Evolutionary conservation across 2,329 filamentous ascomycete genomes (phyloP).

Genomic region (Botryotinia narcissicola): DNA sequence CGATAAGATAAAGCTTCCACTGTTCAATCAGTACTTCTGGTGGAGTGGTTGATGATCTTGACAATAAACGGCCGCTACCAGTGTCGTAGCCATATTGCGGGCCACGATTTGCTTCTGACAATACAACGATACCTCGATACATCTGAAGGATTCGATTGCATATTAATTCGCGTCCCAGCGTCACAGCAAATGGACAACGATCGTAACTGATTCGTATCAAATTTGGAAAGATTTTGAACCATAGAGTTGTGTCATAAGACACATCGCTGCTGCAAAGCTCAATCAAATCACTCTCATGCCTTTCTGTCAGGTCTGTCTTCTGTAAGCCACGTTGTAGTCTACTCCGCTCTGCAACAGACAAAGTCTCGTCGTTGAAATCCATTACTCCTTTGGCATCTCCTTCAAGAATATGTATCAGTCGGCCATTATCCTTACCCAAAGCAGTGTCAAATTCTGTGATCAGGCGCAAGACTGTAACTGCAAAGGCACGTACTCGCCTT

Average conservation of each 20-base stretch:
- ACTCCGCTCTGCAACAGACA: constrained; percentile 89
- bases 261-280: constrained; percentile 95
- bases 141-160: constrained; percentile 91
- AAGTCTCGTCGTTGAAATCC: constrained; percentile 86
- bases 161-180: constrained; percentile 84
- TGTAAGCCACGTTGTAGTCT: constrained; percentile 86
- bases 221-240: constrained; percentile 98
- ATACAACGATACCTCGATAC: constrained; percentile 76
- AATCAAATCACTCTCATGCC: constrained; percentile 76
- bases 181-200: constrained; percentile 86
- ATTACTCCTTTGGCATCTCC: constrained; percentile 85
- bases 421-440: constrained; percentile 68
- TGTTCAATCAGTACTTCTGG: constrained; percentile 91
- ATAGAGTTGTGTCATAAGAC: constrained; percentile 89
- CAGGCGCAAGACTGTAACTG: constrained; percentile 85
- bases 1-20: constrained; percentile 96
- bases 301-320: constrained; percentile 62
- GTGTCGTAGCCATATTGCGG: constrained; percentile 61
- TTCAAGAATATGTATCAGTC: constrained; percentile 90
- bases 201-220: constrained; percentile 88
- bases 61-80: constrained; percentile 45
- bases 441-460: constrained; percentile 93
- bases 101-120: constrained; percentile 72
- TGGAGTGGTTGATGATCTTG: constrained; percentile 64
- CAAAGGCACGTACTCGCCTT: constrained; percentile 80